Conservation (phyloP, 169 alveolate genomes). For the Plasmodium falciparum region DNA sequence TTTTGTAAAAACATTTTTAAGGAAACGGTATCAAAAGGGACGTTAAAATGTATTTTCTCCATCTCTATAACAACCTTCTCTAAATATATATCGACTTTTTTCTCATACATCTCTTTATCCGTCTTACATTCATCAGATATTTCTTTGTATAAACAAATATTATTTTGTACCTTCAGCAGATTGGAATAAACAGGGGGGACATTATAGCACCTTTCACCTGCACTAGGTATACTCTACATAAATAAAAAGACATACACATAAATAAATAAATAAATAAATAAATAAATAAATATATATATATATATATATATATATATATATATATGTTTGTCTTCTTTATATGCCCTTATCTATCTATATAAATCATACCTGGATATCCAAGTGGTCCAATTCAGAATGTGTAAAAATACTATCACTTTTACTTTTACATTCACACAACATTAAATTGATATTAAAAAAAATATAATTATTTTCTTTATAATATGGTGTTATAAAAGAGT, state of each 20-base stretch:
- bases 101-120: not conserved
- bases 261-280: not conserved
- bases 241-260: not conserved
- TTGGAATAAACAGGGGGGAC: slow-evolving; percentile 5
- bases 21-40: slow-evolving; percentile 60
- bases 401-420: slow-evolving; percentile 12
- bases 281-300: not conserved
- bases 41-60: slow-evolving; percentile 18
- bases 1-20: slow-evolving; percentile 42
- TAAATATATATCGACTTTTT: slow-evolving; percentile 11
- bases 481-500: slow-evolving; percentile 8
- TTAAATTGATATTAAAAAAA: slow-evolving; percentile 28
- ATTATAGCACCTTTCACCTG: not conserved
- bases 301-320: not conserved
- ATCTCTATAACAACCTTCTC: slow-evolving; percentile 28
- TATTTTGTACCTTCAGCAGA: slow-evolving; percentile 2
- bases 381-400: not conserved
- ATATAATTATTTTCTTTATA: slow-evolving; percentile 24
- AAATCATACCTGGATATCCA: slow-evolving; percentile 22
- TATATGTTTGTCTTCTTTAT: too few relatives aligned
- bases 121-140: not conserved
- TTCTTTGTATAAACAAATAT: slow-evolving; percentile 28
- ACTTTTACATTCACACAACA: slow-evolving; percentile 11
- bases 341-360: too few relatives aligned
- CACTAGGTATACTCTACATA: not conserved